Evolutionary conservation across 805 yeast species (phyloP), one percentile per base, ranked within the genome.

Genomic region (Yamadazyma philogaea): DNA sequence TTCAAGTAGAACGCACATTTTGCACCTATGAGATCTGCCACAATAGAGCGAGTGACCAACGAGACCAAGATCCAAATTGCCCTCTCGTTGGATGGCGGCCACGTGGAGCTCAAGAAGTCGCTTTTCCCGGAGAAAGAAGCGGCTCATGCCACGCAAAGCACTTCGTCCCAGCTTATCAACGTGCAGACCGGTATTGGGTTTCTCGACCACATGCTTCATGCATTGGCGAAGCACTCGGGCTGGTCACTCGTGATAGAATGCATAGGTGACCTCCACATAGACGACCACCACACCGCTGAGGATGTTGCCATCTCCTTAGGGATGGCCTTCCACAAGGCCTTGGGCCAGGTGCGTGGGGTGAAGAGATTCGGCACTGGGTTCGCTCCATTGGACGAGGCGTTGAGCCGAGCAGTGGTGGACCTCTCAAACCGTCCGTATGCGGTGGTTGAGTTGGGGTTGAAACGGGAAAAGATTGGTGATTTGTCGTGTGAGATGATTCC

Each of bases 321-420:
- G 7, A 71, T 72, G 55, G 93, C 96, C 7, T 89, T 93, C 70
- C 85, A 88, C 56, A 68, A 83, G 53, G 98, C 98, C 1, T 65
- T 93, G 47, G 98, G 97, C 17, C 85, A 81, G 22, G 84, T 91
- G 16, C 78, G 79, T 53, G 99, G 99, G 42, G 89, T 91, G 44
- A 87, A 87, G 63, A 77, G 99, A 53, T 93, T 91, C 58, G 99
- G 99, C 12, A 58, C 77, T 33, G 99, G 91, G 1, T 91, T 81
- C 70, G 98, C 97, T 6, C 99, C 99, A 1, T 72, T 93, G 44
- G 99, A 93, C 62, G 99, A 93, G 68, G 97, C 99, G 0, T 74
- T 93, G 45, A 82, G 95, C 47, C 74, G 99, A 40, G 96, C 97
- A 0, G 99, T 93, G n/a, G 88, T 93, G 7, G 99, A 93, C 57